These are phyloP conservation scores for Annulohypoxylon bovei DNA, from an alignment of 495 filamentous ascomycete genomes.

Conservation along the genomic window DNA sequence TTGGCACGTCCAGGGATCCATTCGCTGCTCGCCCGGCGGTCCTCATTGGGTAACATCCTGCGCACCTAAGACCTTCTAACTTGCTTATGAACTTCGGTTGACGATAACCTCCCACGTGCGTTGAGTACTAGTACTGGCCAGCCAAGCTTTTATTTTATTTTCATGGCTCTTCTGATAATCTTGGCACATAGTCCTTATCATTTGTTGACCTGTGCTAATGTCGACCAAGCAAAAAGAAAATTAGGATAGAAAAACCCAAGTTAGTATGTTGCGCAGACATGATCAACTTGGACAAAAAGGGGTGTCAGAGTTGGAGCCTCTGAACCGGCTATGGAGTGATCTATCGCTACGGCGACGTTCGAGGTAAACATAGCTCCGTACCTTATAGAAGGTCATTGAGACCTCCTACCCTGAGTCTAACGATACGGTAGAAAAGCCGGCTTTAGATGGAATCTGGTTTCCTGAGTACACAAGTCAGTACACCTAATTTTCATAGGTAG, in stretches of 20 bases:
- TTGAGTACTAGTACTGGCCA: not conserved
- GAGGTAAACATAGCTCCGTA: not conserved
- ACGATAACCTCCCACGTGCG: constrained; percentile 13
- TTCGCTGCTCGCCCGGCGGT: constrained; percentile 1
- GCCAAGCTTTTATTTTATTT: too few relatives aligned
- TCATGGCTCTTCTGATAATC: too few relatives aligned
- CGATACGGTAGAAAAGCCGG: too few relatives aligned
- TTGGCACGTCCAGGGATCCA: constrained; percentile 23
- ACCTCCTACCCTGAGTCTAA: too few relatives aligned
- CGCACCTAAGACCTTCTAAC: not conserved
- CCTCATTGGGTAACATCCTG: not conserved
- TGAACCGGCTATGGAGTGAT: not conserved
- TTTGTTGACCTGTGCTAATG: not conserved
- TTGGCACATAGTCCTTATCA: not conserved
- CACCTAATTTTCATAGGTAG: too few relatives aligned
- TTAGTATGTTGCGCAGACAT: not conserved
- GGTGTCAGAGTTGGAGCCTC: too few relatives aligned
- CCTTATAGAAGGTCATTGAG: too few relatives aligned
- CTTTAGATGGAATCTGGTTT: too few relatives aligned
- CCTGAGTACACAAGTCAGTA: too few relatives aligned
- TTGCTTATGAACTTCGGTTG: not conserved
- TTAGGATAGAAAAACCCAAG: not conserved
- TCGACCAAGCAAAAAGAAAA: not conserved
- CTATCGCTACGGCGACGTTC: not conserved
- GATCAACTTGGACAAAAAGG: not conserved